Conservation (phyloP, 2,329 filamentous ascomycete species). For the Chaetomium sp. region DNA sequence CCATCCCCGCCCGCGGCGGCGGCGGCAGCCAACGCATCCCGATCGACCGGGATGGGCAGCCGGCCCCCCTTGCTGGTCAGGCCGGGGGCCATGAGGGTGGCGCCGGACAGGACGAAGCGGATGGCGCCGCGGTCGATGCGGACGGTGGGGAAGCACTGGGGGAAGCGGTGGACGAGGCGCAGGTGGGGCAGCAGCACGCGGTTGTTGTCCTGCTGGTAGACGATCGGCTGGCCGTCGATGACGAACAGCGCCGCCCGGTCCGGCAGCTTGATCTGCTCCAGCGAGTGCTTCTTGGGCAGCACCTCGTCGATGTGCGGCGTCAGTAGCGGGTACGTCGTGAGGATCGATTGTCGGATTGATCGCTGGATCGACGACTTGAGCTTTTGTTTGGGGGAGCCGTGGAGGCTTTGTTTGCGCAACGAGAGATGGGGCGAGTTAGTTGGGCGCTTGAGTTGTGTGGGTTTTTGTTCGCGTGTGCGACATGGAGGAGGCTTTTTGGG, state of each 20-base stretch:
- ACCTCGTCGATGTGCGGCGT: conserved; percentile 89
- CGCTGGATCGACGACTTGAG: conserved; percentile 97
- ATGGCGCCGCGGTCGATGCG: conserved; percentile 95
- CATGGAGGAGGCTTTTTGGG: background rate
- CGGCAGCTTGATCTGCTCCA: conserved; percentile 89
- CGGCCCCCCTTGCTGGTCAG: conserved; percentile 81
- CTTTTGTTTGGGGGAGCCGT: conserved; percentile 82
- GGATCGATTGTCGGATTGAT: conserved; percentile 76
- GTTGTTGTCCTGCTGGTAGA: conserved; percentile 79
- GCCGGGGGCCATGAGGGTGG: conserved; percentile 94
- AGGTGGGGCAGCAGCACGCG: conserved; percentile 84
- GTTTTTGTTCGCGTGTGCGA: background rate
- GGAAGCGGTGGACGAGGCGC: conserved; percentile 85
- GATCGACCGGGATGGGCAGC: conserved; percentile 61
- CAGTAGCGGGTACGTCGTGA: conserved; percentile 83
- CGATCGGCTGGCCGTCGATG: conserved; percentile 74
- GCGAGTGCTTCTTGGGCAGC: conserved; percentile 89
- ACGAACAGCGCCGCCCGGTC: conserved; percentile 90
- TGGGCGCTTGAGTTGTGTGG: conserved; percentile 18
- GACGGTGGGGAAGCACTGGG: conserved; percentile 77
- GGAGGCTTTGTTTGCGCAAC: conserved; percentile 56
- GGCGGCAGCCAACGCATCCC: conserved; percentile 28
- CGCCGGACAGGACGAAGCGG: conserved; percentile 90
- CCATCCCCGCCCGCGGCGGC: conserved; percentile 15
- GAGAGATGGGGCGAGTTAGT: conserved; percentile 30